These are phyloP conservation scores for Calocybe gangraenosa DNA, from an alignment of 768 basidiomycete species.

Conservation along the genomic window DNA sequence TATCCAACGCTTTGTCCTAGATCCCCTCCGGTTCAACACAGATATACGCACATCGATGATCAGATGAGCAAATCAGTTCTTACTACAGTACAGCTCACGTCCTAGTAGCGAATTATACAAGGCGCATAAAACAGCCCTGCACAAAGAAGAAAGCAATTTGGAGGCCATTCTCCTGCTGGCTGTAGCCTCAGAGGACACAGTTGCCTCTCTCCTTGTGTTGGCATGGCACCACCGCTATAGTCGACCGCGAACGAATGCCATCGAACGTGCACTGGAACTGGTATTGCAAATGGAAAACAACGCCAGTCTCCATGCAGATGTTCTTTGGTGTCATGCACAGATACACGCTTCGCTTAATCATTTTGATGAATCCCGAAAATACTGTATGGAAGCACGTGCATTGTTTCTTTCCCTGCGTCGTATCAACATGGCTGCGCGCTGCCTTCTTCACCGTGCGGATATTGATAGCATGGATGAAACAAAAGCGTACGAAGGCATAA, in stretches of 20 bases:
- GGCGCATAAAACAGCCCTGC: not conserved
- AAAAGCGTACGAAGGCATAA: not conserved
- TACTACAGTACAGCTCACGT: slow-evolving; percentile 9
- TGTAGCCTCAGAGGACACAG: not conserved
- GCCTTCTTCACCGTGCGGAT: not conserved
- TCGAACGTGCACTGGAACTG: slow-evolving; percentile 9
- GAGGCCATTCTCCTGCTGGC: slow-evolving; percentile 11
- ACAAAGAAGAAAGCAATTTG: not conserved
- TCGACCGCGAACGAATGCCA: slow-evolving; percentile 14
- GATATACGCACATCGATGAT: slow-evolving; percentile 7
- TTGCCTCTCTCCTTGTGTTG: slow-evolving; percentile 15
- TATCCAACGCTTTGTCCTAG: slow-evolving; percentile 16
- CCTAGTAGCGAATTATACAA: slow-evolving; percentile 11
- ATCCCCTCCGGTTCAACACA: slow-evolving; percentile 6
- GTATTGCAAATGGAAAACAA: not conserved
- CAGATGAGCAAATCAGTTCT: slow-evolving; percentile 12
- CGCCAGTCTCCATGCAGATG: not conserved
- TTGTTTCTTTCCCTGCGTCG: not conserved
- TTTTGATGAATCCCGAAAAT: not conserved
- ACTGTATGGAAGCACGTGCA: not conserved
- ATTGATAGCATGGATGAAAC: not conserved
- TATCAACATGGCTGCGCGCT: not conserved
- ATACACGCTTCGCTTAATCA: not conserved
- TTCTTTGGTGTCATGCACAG: not conserved
- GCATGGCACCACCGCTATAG: slow-evolving; percentile 14